These are phyloP conservation scores for Spathaspora passalidarum DNA, from an alignment of 805 yeast genomes.

Conservation along the genomic window DNA sequence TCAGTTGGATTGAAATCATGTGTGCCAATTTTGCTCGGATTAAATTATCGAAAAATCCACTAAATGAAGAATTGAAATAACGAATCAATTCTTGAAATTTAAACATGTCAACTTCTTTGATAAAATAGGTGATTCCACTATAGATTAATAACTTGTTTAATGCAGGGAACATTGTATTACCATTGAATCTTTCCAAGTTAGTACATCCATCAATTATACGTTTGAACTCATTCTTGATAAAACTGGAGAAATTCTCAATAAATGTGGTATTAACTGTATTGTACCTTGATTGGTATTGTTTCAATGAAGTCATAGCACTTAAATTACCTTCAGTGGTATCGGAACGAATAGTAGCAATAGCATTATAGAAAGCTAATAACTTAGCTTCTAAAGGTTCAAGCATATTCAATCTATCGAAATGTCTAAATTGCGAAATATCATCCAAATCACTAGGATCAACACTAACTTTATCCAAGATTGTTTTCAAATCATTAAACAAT, in stretches of 20 bases:
- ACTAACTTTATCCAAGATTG: slow-evolving; percentile 67
- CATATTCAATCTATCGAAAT: slow-evolving; percentile 45
- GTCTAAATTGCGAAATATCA: slow-evolving; percentile 43
- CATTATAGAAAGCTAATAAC: slow-evolving; percentile 55
- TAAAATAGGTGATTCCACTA: slow-evolving; percentile 38
- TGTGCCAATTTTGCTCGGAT: neutral
- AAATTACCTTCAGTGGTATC: slow-evolving; percentile 38
- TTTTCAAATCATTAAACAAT: slow-evolving; percentile 67
- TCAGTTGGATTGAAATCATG: slow-evolving; percentile 6
- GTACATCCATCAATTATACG: slow-evolving; percentile 16
- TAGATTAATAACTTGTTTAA: slow-evolving; percentile 28
- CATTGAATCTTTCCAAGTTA: slow-evolving; percentile 17
- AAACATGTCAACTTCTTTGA: slow-evolving; percentile 52
- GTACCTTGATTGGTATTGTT: slow-evolving; percentile 60
- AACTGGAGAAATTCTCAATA: slow-evolving; percentile 41
- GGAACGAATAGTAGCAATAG: slow-evolving; percentile 59
- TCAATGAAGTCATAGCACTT: slow-evolving; percentile 68
- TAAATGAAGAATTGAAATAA: slow-evolving; percentile 31
- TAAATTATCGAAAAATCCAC: slow-evolving; percentile 26
- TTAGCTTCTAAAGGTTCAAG: slow-evolving; percentile 51
- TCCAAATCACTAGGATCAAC: slow-evolving; percentile 55
- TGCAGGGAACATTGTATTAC: slow-evolving; percentile 10
- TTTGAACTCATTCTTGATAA: slow-evolving; percentile 32
- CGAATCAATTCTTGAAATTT: slow-evolving; percentile 48
- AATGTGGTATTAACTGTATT: slow-evolving; percentile 55